These are phyloP conservation scores for Metschnikowia borealis DNA, from an alignment of 805 yeast genomes.

Conservation along the genomic window DNA sequence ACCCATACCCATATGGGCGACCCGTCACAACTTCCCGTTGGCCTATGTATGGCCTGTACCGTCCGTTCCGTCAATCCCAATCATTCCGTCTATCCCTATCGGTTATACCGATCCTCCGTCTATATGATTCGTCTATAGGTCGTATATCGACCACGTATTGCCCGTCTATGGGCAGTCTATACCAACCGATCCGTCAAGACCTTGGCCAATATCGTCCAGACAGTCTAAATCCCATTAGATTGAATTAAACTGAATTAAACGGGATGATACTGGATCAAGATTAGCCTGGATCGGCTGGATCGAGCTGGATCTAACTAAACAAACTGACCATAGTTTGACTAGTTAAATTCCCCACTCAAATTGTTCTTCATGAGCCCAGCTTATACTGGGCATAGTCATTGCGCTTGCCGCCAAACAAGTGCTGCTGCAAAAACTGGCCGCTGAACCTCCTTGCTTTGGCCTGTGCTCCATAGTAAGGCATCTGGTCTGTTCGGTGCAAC, in stretches of 20 bases:
- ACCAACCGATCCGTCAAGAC: no score
- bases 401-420: conserved; percentile 17
- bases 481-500: conserved; percentile 13
- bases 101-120: neutral
- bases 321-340: no score
- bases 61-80: neutral
- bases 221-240: no score
- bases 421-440: conserved; percentile 18
- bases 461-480: conserved; percentile 12
- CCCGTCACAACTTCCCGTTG: neutral
- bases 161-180: no score
- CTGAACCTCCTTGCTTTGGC: conserved; percentile 15
- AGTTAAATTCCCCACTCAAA: neutral
- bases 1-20: neutral
- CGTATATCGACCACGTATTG: no score
- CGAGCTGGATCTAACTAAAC: no score
- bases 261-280: no score
- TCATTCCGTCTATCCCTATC: no score
- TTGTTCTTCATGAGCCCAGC: conserved; percentile 5
- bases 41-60: neutral
- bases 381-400: conserved; percentile 18
- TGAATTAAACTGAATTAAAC: no score
- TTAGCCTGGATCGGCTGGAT: no score
- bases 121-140: neutral
- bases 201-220: no score